Percentiles rank a stretch among this genome's conserved stretches.
Evolutionary conservation across 345 rosid genomes (phyloP).

Genomic region (Capsella bursapastoris): DNA sequence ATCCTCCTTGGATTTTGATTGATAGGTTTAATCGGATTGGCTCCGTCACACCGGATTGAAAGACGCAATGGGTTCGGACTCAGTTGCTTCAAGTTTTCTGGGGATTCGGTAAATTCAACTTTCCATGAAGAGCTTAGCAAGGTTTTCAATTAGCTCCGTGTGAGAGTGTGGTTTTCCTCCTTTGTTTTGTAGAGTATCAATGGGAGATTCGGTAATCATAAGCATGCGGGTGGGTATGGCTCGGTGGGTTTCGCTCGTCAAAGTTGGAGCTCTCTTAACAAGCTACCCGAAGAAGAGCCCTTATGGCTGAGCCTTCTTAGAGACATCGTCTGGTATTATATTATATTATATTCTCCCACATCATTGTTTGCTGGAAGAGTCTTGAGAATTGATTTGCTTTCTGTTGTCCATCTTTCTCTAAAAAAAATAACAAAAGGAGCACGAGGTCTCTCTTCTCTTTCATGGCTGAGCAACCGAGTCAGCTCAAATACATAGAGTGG

Average conservation of each 20-base stretch:
- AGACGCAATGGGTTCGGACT: conserved; percentile 24
- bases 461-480: conserved; percentile 79
- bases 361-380: not conserved
- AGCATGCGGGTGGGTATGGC: conserved; percentile 9
- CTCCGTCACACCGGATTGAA: conserved; percentile 13
- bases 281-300: conserved; percentile 49
- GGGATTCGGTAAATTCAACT: conserved; percentile 18
- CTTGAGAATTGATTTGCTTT: conserved; percentile 4
- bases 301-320: conserved; percentile 51
- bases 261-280: conserved; percentile 41
- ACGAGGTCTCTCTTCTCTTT: conserved; percentile 55
- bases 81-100: conserved; percentile 15
- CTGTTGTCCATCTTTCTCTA: not conserved
- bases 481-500: conserved; percentile 87
- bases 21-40: conserved; percentile 28
- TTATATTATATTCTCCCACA: not conserved
- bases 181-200: conserved; percentile 25
- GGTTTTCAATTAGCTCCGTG: not conserved
- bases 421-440: conserved; percentile 46
- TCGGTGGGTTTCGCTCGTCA: conserved; percentile 37
- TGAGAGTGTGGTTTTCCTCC: not conserved
- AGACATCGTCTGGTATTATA: conserved; percentile 56
- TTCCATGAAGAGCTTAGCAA: not conserved
- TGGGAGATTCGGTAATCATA: conserved; percentile 33
- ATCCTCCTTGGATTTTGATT: not conserved